Base-by-base conservation (phyloP, 2,329 filamentous ascomycete genomes). In the Beauveria pseudobassiana region DNA sequence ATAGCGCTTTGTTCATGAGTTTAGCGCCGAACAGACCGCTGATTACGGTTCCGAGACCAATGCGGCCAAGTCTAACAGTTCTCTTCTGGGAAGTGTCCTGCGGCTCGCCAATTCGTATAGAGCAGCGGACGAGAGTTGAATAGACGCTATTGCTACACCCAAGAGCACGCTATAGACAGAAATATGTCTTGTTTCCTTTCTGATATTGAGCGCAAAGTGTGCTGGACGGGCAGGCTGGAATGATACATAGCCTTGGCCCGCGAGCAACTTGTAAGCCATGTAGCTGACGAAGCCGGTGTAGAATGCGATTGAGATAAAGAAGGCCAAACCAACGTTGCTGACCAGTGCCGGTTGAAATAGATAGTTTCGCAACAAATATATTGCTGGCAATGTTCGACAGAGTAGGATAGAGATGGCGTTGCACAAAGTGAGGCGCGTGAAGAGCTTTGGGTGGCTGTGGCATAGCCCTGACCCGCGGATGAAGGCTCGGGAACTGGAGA, bases 401-500 rank as follows among this genome's bases (percentile, higher is more conserved):
- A 57, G 18, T 3, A 62, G 48, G n/a, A 62, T 57, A 12, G 51
- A 8, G 3, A 51, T 10, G 18, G 52, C 59, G 42, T 57, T 56
- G 12, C 18, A 1, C n/a, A 4, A 16, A 2, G 43, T 45, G 18
- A 56, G 3, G 22, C 26, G 24, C 8, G 22, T 30, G 20, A 55
- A 61, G n/a, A 61, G 42, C 10, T 30, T n/a, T 18, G 63, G 63
- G 30, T 45, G 51, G 2, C 1, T 4, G 10, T 53, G 10, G 3
- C 61, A 16, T 0, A 60, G 54, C 1, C 61, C 64, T 30, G 64
- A 57, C 14, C 57, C 43, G 9, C 59, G 52, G 20, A 64, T 7
- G 1, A 64, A 46, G 3, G 63, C 65, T 1, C 59, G 58, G 4
- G 46, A 51, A 18, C 64, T 62, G 0, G 61, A 63, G 1, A 65